Percentiles rank a stretch among this genome's conserved stretches.
Evolutionary conservation across 202 grass and related monocot genomes (phyloP).

Genomic region (Bolboschoenoplectus hybrid): DNA sequence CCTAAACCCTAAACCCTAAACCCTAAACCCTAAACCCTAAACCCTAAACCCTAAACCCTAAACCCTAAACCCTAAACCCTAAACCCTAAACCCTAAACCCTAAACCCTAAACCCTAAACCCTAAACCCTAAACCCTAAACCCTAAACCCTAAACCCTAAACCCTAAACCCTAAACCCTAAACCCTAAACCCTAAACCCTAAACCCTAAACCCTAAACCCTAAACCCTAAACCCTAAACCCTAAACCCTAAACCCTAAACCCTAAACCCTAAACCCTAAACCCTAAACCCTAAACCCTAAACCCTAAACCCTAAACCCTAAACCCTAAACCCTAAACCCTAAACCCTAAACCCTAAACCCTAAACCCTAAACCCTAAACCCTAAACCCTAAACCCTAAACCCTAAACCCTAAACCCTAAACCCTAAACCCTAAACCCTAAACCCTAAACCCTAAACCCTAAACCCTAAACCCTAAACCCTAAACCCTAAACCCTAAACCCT

Average conservation of each 20-base stretch:
- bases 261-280: slow-evolving; percentile 25
- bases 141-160: slow-evolving; percentile 34
- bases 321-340: neutral
- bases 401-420: too few relatives aligned
- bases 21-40: slow-evolving; percentile 15
- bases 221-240: neutral
- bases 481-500: slow-evolving; percentile 9
- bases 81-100: slow-evolving; percentile 43
- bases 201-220: slow-evolving; percentile 25
- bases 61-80: slow-evolving; percentile 30
- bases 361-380: slow-evolving; percentile 16
- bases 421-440: slow-evolving; percentile 9
- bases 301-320: slow-evolving; percentile 11
- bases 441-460: slow-evolving; percentile 6
- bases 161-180: slow-evolving; percentile 20
- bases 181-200: slow-evolving; percentile 15
- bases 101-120: slow-evolving; percentile 34
- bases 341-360: neutral
- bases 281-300: slow-evolving; percentile 33
- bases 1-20: slow-evolving; percentile 3
- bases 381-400: slow-evolving; percentile 5
- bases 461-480: slow-evolving; percentile 5
- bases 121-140: slow-evolving; percentile 21
- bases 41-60: slow-evolving; percentile 25
- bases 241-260: neutral